Evolutionary conservation across 1,139 yeast genomes (phyloP).

Genomic region (Insectozyma bohioensis): DNA sequence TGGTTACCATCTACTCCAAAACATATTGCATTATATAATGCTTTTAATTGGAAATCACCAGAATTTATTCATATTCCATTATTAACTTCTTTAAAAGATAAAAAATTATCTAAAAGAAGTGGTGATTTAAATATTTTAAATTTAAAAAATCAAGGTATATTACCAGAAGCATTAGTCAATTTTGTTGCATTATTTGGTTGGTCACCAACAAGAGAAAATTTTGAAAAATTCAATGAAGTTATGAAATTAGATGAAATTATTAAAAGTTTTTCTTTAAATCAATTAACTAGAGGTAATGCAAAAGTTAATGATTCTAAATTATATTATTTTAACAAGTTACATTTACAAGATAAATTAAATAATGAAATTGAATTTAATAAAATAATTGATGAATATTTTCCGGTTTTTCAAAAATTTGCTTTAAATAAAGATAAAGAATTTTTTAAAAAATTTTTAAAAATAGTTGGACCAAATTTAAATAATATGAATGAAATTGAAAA

Average conservation of each 20-base stretch:
- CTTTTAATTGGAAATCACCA: slow-evolving; percentile 88
- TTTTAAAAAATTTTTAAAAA: slow-evolving; percentile 25
- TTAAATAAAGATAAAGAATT: slow-evolving; percentile 18
- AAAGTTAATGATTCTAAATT: slow-evolving; percentile 82
- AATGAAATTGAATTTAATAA: slow-evolving; percentile 30
- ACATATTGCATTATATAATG: slow-evolving; percentile 81
- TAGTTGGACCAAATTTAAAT: slow-evolving; percentile 41
- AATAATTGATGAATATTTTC: slow-evolving; percentile 31
- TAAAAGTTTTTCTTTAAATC: slow-evolving; percentile 52
- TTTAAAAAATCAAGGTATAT: slow-evolving; percentile 59
- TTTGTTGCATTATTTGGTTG: slow-evolving; percentile 93
- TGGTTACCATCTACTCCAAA: slow-evolving; percentile 97
- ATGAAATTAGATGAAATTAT: slow-evolving; percentile 56
- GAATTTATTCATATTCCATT: slow-evolving; percentile 85
- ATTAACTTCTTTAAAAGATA: slow-evolving; percentile 70
- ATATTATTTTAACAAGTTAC: slow-evolving; percentile 71
- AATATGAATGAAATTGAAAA: slow-evolving; percentile 48
- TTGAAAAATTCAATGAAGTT: slow-evolving; percentile 59
- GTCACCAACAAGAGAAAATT: slow-evolving; percentile 71
- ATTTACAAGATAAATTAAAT: slow-evolving; percentile 38
- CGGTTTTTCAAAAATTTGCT: slow-evolving; percentile 18
- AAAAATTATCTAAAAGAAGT: slow-evolving; percentile 81
- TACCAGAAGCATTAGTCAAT: slow-evolving; percentile 86
- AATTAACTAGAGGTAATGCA: slow-evolving; percentile 89
- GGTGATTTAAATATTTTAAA: slow-evolving; percentile 75